phyloP scores from a whole-genome alignment of 2,329 filamentous ascomycete genomes.

The Xylaria sp. region DNA sequence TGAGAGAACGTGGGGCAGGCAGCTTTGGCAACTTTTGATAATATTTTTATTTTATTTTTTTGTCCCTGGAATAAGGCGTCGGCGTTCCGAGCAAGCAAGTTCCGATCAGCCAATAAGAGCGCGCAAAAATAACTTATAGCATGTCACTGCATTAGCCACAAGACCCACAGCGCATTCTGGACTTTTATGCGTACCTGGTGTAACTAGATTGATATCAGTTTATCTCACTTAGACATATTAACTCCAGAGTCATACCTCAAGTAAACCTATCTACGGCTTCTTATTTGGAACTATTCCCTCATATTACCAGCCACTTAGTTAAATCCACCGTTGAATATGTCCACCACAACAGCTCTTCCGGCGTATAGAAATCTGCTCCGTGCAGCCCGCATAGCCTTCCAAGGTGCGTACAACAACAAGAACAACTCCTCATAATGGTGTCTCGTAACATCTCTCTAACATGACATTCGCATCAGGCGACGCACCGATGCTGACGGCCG shows the following conservation, averaged over 20 bases:
- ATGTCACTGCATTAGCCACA: slow-evolving; percentile 5
- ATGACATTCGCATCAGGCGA: slow-evolving; percentile 69
- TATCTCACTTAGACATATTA: no score
- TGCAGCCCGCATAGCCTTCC: slow-evolving; percentile 83
- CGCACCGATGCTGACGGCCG: slow-evolving; percentile 72
- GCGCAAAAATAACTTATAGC: background rate
- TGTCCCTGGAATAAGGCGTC: slow-evolving; percentile 1
- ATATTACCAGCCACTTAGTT: no score
- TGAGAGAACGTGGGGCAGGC: slow-evolving; percentile 24
- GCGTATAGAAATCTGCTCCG: slow-evolving; percentile 87
- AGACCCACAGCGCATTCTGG: background rate
- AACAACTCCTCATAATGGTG: no score
- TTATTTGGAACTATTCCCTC: no score
- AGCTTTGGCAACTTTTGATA: slow-evolving; percentile 6
- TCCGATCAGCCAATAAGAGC: slow-evolving; percentile 15
- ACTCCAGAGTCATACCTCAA: background rate
- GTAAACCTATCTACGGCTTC: background rate
- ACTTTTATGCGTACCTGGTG: background rate
- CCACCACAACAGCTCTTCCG: slow-evolving; percentile 66
- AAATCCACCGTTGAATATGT: slow-evolving; percentile 24
- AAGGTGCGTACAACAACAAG: slow-evolving; percentile 71
- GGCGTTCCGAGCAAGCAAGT: slow-evolving; percentile 17
- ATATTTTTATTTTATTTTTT: slow-evolving; percentile 18
- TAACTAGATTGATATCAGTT: background rate
- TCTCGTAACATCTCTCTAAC: no score